Conservation (phyloP, 345 rosid species). For the Eucalyptus victrix region DNA sequence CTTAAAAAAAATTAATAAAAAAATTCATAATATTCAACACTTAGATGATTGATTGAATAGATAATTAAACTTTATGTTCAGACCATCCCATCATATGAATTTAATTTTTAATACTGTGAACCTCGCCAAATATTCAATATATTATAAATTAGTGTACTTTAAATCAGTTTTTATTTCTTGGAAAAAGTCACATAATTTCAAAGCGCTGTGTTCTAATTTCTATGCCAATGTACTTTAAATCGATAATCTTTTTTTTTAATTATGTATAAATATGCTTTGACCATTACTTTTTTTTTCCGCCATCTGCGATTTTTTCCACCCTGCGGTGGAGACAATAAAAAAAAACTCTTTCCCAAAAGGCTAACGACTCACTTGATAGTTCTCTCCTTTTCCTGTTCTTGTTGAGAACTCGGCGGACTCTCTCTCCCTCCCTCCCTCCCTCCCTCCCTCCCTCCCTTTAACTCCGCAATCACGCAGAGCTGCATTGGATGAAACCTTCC, state of each 20-base stretch:
- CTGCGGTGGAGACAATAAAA: not conserved
- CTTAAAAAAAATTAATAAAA: not conserved
- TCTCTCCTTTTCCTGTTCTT: not conserved
- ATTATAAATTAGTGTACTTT: not conserved
- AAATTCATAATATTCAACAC: not conserved
- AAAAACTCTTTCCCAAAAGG: not conserved
- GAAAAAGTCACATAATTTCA: no score
- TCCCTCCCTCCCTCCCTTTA: not conserved
- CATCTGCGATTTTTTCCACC: not conserved
- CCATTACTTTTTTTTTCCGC: not conserved
- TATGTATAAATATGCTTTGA: not conserved
- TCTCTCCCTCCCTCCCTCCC: not conserved
- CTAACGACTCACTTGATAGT: not conserved
- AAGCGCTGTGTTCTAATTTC: not conserved
- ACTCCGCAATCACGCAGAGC: not conserved
- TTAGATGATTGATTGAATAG: not conserved
- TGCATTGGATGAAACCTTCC: not conserved
- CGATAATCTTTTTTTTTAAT: not conserved
- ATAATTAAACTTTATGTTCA: fast-evolving
- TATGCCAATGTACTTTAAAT: not conserved
- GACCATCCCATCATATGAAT: not conserved
- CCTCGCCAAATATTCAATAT: not conserved
- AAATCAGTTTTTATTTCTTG: not conserved
- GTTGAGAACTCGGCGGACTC: not conserved
- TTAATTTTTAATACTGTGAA: not conserved